phyloP scores from a whole-genome alignment of 2,329 filamentous ascomycete species.

The Dothideomycetidae sp. region DNA sequence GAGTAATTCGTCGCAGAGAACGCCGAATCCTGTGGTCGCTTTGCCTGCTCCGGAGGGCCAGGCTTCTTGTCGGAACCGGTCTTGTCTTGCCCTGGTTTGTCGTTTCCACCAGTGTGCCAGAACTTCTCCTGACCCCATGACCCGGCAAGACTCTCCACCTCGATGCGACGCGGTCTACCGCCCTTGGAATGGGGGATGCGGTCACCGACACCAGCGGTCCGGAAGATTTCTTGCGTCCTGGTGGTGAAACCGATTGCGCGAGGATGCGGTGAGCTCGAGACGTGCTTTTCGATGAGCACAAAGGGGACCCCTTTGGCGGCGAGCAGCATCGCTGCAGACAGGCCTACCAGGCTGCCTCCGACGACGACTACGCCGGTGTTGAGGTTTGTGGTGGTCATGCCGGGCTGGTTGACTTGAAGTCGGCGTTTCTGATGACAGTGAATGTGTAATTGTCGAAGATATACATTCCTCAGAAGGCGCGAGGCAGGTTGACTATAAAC shows the following conservation, averaged over 20 bases:
- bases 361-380: conserved; percentile 21
- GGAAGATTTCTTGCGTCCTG: conserved; percentile 18
- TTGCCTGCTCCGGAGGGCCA: conserved; percentile 19
- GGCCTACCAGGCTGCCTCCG: conserved; percentile 20
- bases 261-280: conserved; percentile 20
- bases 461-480: too few relatives aligned
- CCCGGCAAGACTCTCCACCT: conserved; percentile 14
- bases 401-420: too few relatives aligned
- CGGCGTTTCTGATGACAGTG: too few relatives aligned
- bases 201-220: conserved; percentile 19
- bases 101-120: conserved; percentile 18
- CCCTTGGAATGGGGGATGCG: too few relatives aligned
- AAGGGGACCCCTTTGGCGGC: conserved; percentile 17
- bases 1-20: too few relatives aligned
- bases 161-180: too few relatives aligned
- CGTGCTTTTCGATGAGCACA: conserved; percentile 19
- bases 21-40: conserved; percentile 23
- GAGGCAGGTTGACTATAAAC: too few relatives aligned
- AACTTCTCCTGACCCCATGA: conserved; percentile 18
- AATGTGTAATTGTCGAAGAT: too few relatives aligned
- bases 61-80: conserved; percentile 15
- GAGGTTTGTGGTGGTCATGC: too few relatives aligned
- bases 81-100: conserved; percentile 16
- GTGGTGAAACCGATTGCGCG: conserved; percentile 21
- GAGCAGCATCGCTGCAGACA: conserved; percentile 19